Base-by-base conservation (phyloP, 106 monocot species). In the Agapanthus africanus region DNA sequence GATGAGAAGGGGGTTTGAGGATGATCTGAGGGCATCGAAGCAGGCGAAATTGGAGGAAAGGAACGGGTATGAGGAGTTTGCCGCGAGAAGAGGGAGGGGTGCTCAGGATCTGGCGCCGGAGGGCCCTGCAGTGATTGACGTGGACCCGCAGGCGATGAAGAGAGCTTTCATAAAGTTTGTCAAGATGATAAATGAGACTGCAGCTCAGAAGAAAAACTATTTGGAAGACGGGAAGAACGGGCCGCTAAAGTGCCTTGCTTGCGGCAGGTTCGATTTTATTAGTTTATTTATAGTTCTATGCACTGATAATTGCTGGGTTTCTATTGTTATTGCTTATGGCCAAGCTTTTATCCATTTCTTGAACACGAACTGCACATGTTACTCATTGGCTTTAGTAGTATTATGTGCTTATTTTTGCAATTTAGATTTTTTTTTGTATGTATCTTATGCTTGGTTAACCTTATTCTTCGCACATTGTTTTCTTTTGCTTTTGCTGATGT, bases 91-190 rank as follows among this genome's bases (percentile, higher is more conserved):
- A 65, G 28, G 35, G 0, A 70, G 68, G 14, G 71, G 26, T 33
- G 75, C 67, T 6, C 57, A 35, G 5, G 73, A 70, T 63, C 11
- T 31, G 2, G 35, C 64, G 28, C 60, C 67, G 0, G 57, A 3
- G 59, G 36, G 10, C 37, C 59, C 62, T 16, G 64, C 44, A 7
- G 65, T 52, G 6, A 19, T 61, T 11, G 80, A 77, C 54, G 93
- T 93, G 51, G 82, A 91, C 68, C 72, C 65, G 22, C 70, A 82
- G 57, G 84, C 70, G 2, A 8, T 97, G 61, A 91, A 84, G 71
- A 86, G 76, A 49, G 88, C 95, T 2, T 97, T 89, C 42, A 81
- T 97, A 39, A 88, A 77, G 74, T 82, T 86, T 41, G 52, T 82
- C 4, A 97, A 84, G 88, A 62, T 51, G 47, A 76, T 97, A 7